Evolutionary conservation across 208 protist species (phyloP).

Genomic region (Spironucleus salmonicida): DNA sequence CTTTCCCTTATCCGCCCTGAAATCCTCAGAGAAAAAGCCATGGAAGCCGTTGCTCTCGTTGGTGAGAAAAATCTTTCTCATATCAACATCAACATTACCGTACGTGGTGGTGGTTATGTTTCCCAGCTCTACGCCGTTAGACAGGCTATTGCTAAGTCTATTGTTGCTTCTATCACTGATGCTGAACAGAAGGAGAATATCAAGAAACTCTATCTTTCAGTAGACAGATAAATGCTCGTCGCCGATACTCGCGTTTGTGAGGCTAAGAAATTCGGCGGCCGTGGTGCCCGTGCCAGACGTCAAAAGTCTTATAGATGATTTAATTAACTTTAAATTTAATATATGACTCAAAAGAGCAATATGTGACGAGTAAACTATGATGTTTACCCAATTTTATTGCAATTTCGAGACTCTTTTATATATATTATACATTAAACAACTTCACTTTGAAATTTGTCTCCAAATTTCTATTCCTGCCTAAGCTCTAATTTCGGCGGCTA

Average conservation of each 20-base stretch:
- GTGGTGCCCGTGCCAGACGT: constrained; percentile 88
- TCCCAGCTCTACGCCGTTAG: constrained; percentile 91
- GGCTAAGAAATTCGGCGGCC: constrained; percentile 98
- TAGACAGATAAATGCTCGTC: constrained; percentile 94
- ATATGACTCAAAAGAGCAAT: no score
- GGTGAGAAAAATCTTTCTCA: constrained; percentile 70
- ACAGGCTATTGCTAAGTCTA: constrained; percentile 92
- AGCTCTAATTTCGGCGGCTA: no score
- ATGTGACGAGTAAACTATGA: no score
- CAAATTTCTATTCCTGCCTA: no score
- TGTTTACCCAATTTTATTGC: no score
- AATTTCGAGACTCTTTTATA: no score
- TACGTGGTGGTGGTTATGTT: constrained; percentile 87
- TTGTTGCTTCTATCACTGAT: constrained; percentile 95
- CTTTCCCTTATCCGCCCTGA: constrained; percentile 85
- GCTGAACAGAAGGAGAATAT: constrained; percentile 81
- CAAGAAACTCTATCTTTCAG: constrained; percentile 80
- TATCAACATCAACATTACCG: constrained; percentile 79
- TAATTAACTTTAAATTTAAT: no score
- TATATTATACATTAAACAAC: no score
- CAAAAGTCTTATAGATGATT: constrained; percentile 98
- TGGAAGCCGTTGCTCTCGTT: constrained; percentile 79
- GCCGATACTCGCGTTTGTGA: constrained; percentile 95
- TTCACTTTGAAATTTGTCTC: no score
- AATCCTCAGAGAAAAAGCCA: constrained; percentile 84